Base-by-base conservation (phyloP, 371 early-diverging fungal species). In the Mortierella sp. region DNA sequence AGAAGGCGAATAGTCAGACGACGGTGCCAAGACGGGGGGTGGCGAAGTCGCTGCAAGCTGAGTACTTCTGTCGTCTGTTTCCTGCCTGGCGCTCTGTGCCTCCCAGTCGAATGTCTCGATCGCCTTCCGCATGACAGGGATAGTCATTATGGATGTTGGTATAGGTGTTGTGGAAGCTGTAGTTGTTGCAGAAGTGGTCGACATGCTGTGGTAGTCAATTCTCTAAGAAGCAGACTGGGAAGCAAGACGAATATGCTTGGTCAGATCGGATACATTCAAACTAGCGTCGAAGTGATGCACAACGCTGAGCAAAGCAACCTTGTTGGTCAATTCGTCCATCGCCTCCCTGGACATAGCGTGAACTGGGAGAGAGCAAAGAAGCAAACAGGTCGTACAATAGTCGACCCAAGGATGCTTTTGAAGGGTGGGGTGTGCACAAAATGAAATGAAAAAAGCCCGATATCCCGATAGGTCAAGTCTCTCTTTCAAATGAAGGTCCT, bases 1-100 rank as follows among this genome's bases (percentile, higher is more conserved):
- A 2, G 77, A 71, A 11, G 77, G 77, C 3, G 71, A 9, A 44
- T 76, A 76, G 67, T 75, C 75, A 2, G 69, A 50, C 5, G 51
- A 28, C 57, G 73, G 9, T n/a, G 13, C 24, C 43, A 26, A 28
- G 40, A 28, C 19, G 28, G 73, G 55, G 8, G n/a, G 26, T 4
- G 11, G 8, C 6, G 34, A 21, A 37, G 67, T 21, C 0, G 34
- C 37, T 9, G 34, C 24, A 67, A 40, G 67, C 67, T 37, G 67
- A 11, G 37, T 9, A 14, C 1, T 40, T 37, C 11, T 37, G 10
- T 67, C 67, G 11, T 40, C 40, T 9, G 21, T 24, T 21, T 44
- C 55, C 57, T 55, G 43, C 57, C 43, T 34, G 37, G 54, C 46
- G 26, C 19, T 37, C 26, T 24, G 40, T 43, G 37, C 2, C 43